Conservation (phyloP, 2,329 filamentous ascomycete genomes). For the Colletotrichum eremochloae region DNA sequence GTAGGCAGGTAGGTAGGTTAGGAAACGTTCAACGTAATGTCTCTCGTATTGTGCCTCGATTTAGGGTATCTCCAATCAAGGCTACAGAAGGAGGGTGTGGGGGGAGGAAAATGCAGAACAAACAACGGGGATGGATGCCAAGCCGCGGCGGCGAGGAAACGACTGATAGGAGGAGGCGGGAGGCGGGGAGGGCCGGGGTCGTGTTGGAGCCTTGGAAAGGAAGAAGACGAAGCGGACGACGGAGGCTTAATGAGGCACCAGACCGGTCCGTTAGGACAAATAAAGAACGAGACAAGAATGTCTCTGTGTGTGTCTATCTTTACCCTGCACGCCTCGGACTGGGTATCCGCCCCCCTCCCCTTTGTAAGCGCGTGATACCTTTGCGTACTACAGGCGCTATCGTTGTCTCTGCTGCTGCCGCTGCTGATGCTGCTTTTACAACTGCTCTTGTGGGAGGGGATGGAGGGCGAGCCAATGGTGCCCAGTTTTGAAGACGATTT, state of each 20-base stretch:
- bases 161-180: constrained; percentile 26
- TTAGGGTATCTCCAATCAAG: constrained; percentile 20
- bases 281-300: constrained; percentile 7
- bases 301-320: not conserved
- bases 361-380: not conserved
- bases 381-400: constrained; percentile 2
- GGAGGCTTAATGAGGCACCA: not conserved
- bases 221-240: constrained; percentile 7
- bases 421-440: not conserved
- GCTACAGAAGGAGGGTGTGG: constrained; percentile 19
- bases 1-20: constrained; percentile 1
- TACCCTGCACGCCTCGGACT: not conserved
- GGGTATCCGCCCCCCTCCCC: not conserved
- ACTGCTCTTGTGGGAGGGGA: constrained; percentile 8
- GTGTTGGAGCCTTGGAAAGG: not conserved
- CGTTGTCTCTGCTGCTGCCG: not conserved
- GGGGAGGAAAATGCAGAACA: constrained; percentile 16
- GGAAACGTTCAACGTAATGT: constrained; percentile 3
- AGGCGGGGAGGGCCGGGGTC: constrained; percentile 23
- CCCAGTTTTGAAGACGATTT: not conserved
- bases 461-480: not conserved
- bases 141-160: constrained; percentile 24
- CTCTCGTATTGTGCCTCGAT: constrained; percentile 9
- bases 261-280: constrained; percentile 8
- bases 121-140: constrained; percentile 28